Base-by-base conservation (phyloP, 495 filamentous ascomycete species). In the Evernia prunastri region DNA sequence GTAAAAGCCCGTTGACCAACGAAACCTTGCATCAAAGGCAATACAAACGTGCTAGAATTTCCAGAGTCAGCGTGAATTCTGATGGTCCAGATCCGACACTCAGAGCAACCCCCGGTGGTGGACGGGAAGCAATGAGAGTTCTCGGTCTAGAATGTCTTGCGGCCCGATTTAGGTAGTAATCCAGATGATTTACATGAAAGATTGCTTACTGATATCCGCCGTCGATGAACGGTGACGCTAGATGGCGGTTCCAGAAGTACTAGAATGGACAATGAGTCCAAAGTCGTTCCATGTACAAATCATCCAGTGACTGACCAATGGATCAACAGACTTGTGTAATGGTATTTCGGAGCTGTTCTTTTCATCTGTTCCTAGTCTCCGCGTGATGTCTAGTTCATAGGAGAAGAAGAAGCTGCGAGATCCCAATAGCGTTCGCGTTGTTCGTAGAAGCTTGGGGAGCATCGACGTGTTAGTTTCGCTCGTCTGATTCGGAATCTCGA, bases 21-120 rank as follows among this genome's bases (percentile, higher is more conserved):
- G 69, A 97, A 98, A 8, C 94, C 94, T 77, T 97, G 93, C 76
- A 97, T 89, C 13, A 98, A 68, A 0, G 94, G 94, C 58, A 98
- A 71, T 12, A 90, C 80, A 66, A 94, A 83, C 3, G 7, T 29
- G 31, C 49, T 53, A 31, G 4, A 29, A 18, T 17, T 29, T 31
- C 27, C 17, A 9, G 23, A 53, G 10, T 53, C 49, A 53, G 49
- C 49, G 18, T 13, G 27, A 29, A 17, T 53, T 31, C 12, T 31
- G 3, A 13, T 31, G 27, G 25, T 31, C 18, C 20, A 25, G 23
- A 23, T 49, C 18, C 10, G 13, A 18, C 23, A 6, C 5, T 53
- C 7, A 17, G 17, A 18, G 49, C 25, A 53, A 31, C 10, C 15
- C 49, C 25, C 17, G 25, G 25, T 51, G 47, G 29, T 47, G 4